Evolutionary conservation across 2,329 filamentous ascomycete species (phyloP).

Genomic region (Ilyonectria destructans): DNA sequence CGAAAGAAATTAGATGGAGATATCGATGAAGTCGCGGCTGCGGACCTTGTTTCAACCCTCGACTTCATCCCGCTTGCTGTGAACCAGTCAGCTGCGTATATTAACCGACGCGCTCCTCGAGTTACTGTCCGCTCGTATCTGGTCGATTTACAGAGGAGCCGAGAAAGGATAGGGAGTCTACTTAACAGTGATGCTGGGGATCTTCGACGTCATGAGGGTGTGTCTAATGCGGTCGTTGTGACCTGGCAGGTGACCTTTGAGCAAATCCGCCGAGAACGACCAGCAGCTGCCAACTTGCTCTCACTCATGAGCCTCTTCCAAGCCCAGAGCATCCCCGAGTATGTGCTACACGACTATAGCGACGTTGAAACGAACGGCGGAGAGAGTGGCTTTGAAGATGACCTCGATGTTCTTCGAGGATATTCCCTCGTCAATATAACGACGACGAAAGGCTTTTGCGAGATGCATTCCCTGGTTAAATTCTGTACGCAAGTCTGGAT

Average conservation of each 20-base stretch:
- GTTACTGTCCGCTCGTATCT: constrained; percentile 52
- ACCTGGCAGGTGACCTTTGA: constrained; percentile 38
- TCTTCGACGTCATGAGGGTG: constrained; percentile 33
- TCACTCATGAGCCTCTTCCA: constrained; percentile 40
- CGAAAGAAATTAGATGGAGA: constrained; percentile 29
- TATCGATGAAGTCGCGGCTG: constrained; percentile 7
- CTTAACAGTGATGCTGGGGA: constrained; percentile 46
- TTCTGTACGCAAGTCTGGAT: constrained; percentile 17
- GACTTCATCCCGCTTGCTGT: constrained; percentile 54
- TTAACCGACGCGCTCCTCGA: constrained; percentile 40
- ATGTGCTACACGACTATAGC: neutral
- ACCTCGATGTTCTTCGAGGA: constrained; percentile 28
- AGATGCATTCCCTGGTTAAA: constrained; percentile 24
- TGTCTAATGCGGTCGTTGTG: constrained; percentile 28
- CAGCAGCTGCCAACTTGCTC: constrained; percentile 16
- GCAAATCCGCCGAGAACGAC: constrained; percentile 12
- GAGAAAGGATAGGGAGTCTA: constrained; percentile 46
- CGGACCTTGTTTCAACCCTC: constrained; percentile 39
- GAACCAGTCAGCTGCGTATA: constrained; percentile 51
- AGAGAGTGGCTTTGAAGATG: constrained; percentile 31
- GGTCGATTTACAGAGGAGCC: constrained; percentile 47
- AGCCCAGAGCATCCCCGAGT: constrained; percentile 23
- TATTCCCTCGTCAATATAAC: constrained; percentile 24
- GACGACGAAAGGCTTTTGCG: neutral
- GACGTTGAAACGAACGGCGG: neutral